phyloP scores from a whole-genome alignment of 2,329 filamentous ascomycete genomes.

The Hortaea sp. region DNA sequence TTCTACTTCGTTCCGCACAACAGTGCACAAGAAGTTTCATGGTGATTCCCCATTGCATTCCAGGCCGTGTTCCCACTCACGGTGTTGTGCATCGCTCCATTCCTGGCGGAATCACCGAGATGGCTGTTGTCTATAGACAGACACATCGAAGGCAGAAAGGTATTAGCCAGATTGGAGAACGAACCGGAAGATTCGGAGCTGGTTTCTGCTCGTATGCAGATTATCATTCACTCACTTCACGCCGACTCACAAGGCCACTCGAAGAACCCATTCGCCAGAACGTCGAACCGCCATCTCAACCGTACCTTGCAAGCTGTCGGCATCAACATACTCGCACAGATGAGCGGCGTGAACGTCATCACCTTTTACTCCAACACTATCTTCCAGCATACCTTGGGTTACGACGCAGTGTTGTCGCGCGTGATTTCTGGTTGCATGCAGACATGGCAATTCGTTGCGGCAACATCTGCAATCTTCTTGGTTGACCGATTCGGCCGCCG shows the following conservation, averaged over 20 bases:
- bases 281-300: constrained; percentile 15
- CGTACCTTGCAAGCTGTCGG: constrained; percentile 16
- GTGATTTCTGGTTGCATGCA: constrained; percentile 18
- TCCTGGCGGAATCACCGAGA: constrained; percentile 20
- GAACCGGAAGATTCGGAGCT: constrained; percentile 12
- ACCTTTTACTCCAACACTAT: constrained; percentile 19
- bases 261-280: constrained; percentile 15
- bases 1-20: constrained; percentile 3
- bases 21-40: constrained; percentile 7
- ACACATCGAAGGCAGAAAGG: constrained; percentile 12
- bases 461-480: constrained; percentile 17
- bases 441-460: constrained; percentile 20
- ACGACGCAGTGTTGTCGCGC: constrained; percentile 9
- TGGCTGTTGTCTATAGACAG: constrained; percentile 18
- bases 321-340: constrained; percentile 16
- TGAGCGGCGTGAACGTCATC: constrained; percentile 18
- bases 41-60: constrained; percentile 33
- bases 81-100: constrained; percentile 23
- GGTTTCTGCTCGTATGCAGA: constrained; percentile 9
- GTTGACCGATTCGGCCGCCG: constrained; percentile 22
- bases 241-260: constrained; percentile 12
- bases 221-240: constrained; percentile 14
- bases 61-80: constrained; percentile 34
- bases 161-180: constrained; percentile 19
- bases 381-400: constrained; percentile 13